phyloP scores from a whole-genome alignment of 371 early-diverging fungal species.

The Rhizopus arrhizus region DNA sequence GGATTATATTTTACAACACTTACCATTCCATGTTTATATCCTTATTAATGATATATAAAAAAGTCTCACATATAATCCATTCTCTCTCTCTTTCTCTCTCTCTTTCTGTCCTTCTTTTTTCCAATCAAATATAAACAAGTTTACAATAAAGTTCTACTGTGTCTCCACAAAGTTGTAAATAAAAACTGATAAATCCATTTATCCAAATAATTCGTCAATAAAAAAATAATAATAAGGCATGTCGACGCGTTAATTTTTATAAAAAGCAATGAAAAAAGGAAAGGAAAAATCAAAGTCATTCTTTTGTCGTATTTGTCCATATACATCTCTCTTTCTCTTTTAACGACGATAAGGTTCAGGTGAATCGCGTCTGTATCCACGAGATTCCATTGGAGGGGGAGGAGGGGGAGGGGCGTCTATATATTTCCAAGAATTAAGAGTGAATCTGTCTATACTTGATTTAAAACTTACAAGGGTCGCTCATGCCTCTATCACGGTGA shows the following conservation, averaged over 20 bases:
- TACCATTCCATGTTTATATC: not conserved
- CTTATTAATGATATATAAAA: not conserved
- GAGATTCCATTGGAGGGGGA: constrained; percentile 38
- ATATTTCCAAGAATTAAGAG: not conserved
- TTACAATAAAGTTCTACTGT: not conserved
- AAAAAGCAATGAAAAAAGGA: constrained; percentile 8
- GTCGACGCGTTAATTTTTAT: constrained; percentile 8
- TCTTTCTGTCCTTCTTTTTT: not conserved
- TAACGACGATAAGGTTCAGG: constrained; percentile 48
- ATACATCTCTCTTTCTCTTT: constrained; percentile 8
- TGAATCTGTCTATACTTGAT: not conserved
- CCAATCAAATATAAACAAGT: no score
- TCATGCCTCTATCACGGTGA: constrained; percentile 26
- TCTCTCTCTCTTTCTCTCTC: not conserved
- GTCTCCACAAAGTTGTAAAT: not conserved
- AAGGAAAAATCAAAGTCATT: not conserved
- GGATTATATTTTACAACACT: not conserved
- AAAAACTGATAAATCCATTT: not conserved
- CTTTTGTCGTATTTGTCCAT: not conserved
- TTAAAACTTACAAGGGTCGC: constrained; percentile 35
- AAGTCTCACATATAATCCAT: no score
- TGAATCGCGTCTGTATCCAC: constrained; percentile 46
- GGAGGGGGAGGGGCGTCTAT: constrained; percentile 32
- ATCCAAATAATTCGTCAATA: constrained; percentile 8
- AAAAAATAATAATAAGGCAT: constrained; percentile 4